Evolutionary conservation across 768 basidiomycete genomes (phyloP), one percentile per base, ranked within the genome.

Genomic region (Tylopilus vinaceipallidus): DNA sequence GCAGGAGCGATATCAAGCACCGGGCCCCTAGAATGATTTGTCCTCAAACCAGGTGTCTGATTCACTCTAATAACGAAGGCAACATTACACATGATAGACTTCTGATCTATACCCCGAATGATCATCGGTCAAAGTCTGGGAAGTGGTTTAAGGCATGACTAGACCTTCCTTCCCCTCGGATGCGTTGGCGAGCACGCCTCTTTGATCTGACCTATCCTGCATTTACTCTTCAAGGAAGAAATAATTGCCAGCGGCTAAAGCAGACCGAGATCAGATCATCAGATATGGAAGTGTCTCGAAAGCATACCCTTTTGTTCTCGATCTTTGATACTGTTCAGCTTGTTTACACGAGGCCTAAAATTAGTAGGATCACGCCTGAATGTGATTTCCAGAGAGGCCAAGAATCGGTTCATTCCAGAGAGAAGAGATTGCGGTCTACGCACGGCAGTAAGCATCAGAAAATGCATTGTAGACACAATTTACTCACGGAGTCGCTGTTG

Each of bases 281-380:
- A 11, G 17, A 41, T 23, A 40, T 33, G 48, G 10, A 35, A 44
- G n/a, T 16, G 17, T 29, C 44, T 44, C 3, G 17, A 48, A 48
- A 17, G 63, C 79, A 26, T 57, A 89, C 90, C 56, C 71, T 92
- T 93, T 71, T 93, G 91, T 68, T 93, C 91, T 49, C 87, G 75
- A 64, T 93, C 91, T 71, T 93, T 93, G 61, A 92, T 79, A 69
- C 86, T 88, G 68, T 90, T 71, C 46, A 80, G 61, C 72, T 93
- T 93, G 74, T 93, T 93, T 23, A 93, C 91, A 35, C 91, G 83
- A 32, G 91, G 91, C 35, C 91, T 79, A 77, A 82, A 93, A 73
- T 93, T 92, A 51, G 93, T 95, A 11, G 95, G 97, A 71, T 99
- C 97, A 59, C 97, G 86, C 52, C 97, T 80, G 85, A 98, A 98